Percentiles rank a stretch among this genome's conserved stretches.
phyloP scores from a whole-genome alignment of 179 eudicot genomes.

The Camellia oleifera region DNA sequence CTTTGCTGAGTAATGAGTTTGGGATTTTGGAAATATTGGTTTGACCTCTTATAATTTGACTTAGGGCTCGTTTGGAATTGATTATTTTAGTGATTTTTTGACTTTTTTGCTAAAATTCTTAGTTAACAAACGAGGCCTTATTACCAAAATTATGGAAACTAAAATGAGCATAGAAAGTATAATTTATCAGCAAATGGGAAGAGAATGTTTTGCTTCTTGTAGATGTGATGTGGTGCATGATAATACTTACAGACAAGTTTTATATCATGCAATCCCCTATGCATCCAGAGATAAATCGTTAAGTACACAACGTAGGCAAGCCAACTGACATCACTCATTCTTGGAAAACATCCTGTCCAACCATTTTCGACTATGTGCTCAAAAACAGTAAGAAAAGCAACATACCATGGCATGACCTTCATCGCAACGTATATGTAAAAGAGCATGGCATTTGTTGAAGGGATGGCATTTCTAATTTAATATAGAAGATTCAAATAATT shows the following conservation, averaged over 20 bases:
- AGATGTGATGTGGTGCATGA: conserved; percentile 85
- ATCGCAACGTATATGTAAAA: conserved; percentile 79
- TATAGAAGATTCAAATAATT: too few species aligned
- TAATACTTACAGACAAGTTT: conserved; percentile 79
- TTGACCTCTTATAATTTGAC: too few species aligned
- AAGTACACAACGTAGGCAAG: conserved; percentile 36
- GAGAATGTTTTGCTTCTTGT: conserved; percentile 88
- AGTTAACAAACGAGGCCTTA: too few species aligned
- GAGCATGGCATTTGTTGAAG: conserved; percentile 60
- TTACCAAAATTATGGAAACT: too few species aligned
- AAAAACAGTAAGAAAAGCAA: conserved; percentile 53
- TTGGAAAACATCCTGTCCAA: conserved; percentile 68
- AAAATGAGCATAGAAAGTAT: too few species aligned
- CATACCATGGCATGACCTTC: conserved; percentile 92
- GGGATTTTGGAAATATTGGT: too few species aligned
- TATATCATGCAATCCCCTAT: conserved; percentile 72
- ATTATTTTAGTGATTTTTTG: too few species aligned
- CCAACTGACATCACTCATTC: conserved; percentile 52
- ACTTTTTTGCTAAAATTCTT: too few species aligned
- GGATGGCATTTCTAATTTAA: conserved; percentile 58
- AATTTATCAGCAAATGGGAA: conserved; percentile 29
- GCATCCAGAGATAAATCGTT: conserved; percentile 71
- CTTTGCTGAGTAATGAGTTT: too few species aligned
- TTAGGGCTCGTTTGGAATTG: too few species aligned
- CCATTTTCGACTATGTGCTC: conserved; percentile 73